Conservation (phyloP, 192 early-diverging fungal species). For the Backusella macrospora region DNA sequence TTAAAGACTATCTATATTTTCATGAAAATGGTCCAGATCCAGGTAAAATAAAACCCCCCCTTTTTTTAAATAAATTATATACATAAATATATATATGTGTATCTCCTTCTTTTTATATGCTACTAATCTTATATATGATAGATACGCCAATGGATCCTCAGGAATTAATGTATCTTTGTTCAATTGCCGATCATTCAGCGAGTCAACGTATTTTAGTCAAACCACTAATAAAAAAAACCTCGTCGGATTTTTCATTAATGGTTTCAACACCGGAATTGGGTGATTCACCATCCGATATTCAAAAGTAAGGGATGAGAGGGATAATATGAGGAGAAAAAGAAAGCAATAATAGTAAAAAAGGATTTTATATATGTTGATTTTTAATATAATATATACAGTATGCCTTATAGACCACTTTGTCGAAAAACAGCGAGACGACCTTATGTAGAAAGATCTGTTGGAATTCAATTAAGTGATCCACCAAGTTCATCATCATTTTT, state of each 20-base stretch:
- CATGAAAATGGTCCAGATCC: slow-evolving; percentile 42
- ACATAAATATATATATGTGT: background rate
- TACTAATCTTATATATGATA: background rate
- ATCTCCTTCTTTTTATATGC: background rate
- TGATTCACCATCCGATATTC: slow-evolving; percentile 30
- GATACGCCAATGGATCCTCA: slow-evolving; percentile 28
- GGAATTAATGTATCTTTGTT: slow-evolving; percentile 35
- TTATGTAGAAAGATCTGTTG: slow-evolving; percentile 3
- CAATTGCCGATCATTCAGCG: slow-evolving; percentile 35
- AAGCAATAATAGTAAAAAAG: too few species aligned
- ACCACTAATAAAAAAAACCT: slow-evolving; percentile 11
- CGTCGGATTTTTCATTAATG: slow-evolving; percentile 8
- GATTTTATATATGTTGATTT: background rate
- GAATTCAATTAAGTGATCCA: slow-evolving; percentile 37
- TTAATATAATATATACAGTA: background rate
- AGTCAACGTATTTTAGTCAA: slow-evolving; percentile 34
- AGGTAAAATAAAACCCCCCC: slow-evolving; percentile 17
- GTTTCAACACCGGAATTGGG: slow-evolving; percentile 36
- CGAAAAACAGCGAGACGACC: slow-evolving; percentile 16
- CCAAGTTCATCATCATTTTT: slow-evolving; percentile 16
- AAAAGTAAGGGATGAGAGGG: background rate
- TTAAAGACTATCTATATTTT: slow-evolving; percentile 36
- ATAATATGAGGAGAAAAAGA: background rate
- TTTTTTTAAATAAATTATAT: slow-evolving; percentile 2
- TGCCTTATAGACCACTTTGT: slow-evolving; percentile 16